These are phyloP conservation scores for Vitis hybrid DNA, from an alignment of 177 flowering plant species.

Conservation along the genomic window DNA sequence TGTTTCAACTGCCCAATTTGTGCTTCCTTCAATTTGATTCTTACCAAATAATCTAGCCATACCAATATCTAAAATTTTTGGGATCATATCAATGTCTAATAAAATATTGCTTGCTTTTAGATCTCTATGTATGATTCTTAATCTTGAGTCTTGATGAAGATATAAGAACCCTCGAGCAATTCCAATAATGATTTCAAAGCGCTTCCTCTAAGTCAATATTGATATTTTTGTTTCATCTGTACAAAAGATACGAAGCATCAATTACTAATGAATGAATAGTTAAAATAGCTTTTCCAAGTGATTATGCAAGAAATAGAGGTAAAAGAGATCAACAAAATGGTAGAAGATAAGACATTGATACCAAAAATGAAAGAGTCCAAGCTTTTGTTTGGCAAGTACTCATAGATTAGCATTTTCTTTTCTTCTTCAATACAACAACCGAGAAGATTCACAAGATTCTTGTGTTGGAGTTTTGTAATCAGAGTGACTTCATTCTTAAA, in stretches of 20 bases:
- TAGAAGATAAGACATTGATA: constrained; percentile 11
- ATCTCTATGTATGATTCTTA: constrained; percentile 66
- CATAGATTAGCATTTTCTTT: constrained; percentile 55
- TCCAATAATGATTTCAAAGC: constrained; percentile 45
- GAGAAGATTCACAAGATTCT: constrained; percentile 48
- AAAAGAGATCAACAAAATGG: not conserved
- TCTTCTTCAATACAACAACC: constrained; percentile 43
- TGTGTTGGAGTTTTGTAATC: constrained; percentile 57
- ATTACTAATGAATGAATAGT: too few relatives aligned
- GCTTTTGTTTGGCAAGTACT: constrained; percentile 54
- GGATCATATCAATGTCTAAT: constrained; percentile 47
- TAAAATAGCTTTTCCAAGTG: too few relatives aligned
- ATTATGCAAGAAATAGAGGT: too few relatives aligned
- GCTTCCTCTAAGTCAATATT: constrained; percentile 42
- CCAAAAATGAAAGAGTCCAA: constrained; percentile 46
- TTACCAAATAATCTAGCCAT: constrained; percentile 57
- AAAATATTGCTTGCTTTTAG: constrained; percentile 65
- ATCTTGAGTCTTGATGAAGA: constrained; percentile 63
- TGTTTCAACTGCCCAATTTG: constrained; percentile 57
- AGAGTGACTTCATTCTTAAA: constrained; percentile 47
- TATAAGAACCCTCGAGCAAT: constrained; percentile 61
- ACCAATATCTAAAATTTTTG: constrained; percentile 72
- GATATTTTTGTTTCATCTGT: constrained; percentile 32
- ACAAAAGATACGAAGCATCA: not conserved
- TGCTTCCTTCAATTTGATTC: constrained; percentile 40